These are phyloP conservation scores for Kalaharituber pfeilii DNA, from an alignment of 2,329 filamentous ascomycete species.

Conservation along the genomic window DNA sequence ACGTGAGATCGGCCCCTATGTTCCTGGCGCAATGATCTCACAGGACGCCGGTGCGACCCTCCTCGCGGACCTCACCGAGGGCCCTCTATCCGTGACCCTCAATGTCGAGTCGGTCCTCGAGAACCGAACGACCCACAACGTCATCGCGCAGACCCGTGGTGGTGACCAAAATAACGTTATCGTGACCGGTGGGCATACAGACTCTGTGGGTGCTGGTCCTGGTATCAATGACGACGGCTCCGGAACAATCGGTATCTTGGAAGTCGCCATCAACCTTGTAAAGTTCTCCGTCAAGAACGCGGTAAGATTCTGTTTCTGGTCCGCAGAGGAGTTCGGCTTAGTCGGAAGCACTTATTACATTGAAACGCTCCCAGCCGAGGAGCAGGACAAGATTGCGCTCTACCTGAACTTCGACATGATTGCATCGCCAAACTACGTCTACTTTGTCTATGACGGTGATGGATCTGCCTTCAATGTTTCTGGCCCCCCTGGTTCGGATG, in stretches of 20 bases:
- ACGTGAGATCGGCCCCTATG: constrained; percentile 32
- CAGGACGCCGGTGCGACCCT: constrained; percentile 25
- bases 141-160: constrained; percentile 41
- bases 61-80: constrained; percentile 13
- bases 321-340: constrained; percentile 41
- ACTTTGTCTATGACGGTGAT: constrained; percentile 36
- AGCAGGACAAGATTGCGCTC: constrained; percentile 43
- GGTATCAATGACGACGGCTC: constrained; percentile 51
- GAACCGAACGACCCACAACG: constrained; percentile 36
- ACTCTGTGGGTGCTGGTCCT: constrained; percentile 43
- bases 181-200: constrained; percentile 42
- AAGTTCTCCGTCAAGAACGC: constrained; percentile 40
- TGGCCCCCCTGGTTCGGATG: constrained; percentile 38
- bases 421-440: constrained; percentile 41
- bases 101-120: constrained; percentile 32
- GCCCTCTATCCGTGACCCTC: constrained; percentile 25
- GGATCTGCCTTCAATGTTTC: constrained; percentile 37
- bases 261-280: constrained; percentile 42
- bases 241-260: constrained; percentile 41
- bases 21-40: constrained; percentile 37
- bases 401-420: constrained; percentile 62
- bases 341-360: constrained; percentile 44
- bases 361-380: constrained; percentile 31
- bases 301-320: constrained; percentile 49
- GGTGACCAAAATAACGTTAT: constrained; percentile 43